Evolutionary conservation across 2,329 filamentous ascomycete genomes (phyloP).

Genomic region (Albifimbria verrucaria): DNA sequence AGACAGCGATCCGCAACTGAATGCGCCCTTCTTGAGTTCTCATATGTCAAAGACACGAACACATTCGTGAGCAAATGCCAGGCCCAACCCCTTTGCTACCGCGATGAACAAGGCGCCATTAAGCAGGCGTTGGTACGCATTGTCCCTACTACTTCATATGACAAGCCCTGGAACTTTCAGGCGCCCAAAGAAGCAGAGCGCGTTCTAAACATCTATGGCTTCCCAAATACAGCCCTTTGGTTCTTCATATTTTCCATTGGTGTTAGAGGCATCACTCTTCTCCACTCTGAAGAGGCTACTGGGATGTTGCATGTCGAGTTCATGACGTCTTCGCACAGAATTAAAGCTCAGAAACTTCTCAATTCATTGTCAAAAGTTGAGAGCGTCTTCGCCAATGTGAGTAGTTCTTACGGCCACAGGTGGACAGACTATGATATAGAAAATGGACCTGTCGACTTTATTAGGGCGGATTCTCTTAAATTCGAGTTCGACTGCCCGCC

Average conservation of each 20-base stretch:
- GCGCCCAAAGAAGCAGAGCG: conserved; percentile 6
- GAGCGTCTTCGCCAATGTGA: background rate
- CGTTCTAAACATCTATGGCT: conserved; percentile 9
- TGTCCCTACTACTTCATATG: conserved; percentile 12
- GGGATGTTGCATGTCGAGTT: conserved; percentile 16
- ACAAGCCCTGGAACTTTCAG: too few relatives aligned
- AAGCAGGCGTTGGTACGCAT: conserved; percentile 5
- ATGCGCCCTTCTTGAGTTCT: conserved; percentile 19
- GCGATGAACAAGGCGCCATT: background rate
- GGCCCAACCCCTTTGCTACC: background rate
- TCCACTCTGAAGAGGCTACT: background rate
- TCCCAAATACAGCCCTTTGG: conserved; percentile 18
- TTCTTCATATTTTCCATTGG: conserved; percentile 13
- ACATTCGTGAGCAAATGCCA: background rate
- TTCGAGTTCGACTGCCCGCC: background rate
- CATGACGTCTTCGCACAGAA: background rate
- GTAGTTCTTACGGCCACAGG: background rate
- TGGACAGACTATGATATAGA: background rate
- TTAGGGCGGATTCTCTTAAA: background rate
- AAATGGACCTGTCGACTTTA: background rate
- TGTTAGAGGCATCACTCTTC: conserved; percentile 3
- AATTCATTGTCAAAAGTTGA: background rate
- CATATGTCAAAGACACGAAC: background rate
- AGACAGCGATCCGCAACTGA: background rate
- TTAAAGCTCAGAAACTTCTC: background rate